These are phyloP conservation scores for Teratosphaeria pseudoeucalypti DNA, from an alignment of 2,329 filamentous ascomycete species.

Conservation along the genomic window DNA sequence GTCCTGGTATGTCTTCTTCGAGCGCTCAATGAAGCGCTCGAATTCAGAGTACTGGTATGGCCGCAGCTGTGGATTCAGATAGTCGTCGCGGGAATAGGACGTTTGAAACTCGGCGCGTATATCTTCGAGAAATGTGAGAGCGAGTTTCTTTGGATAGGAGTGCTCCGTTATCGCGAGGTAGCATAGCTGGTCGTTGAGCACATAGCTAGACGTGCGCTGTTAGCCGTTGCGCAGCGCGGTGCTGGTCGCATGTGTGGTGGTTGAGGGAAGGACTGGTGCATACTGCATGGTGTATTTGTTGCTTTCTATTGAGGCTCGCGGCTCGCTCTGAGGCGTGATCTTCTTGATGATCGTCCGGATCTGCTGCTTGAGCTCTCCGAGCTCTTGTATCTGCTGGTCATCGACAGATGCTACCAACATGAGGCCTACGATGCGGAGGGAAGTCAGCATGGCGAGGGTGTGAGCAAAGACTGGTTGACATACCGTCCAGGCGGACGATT, in stretches of 20 bases:
- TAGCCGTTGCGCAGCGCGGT: slow-evolving; percentile 6
- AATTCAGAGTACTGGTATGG: slow-evolving; percentile 98
- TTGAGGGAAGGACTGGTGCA: slow-evolving; percentile 18
- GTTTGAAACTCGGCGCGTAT: slow-evolving; percentile 82
- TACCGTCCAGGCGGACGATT: slow-evolving; percentile 87
- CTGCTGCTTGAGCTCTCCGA: slow-evolving; percentile 81
- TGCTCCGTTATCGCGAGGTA: slow-evolving; percentile 91
- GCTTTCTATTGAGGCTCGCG: slow-evolving; percentile 85
- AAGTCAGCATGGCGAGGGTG: slow-evolving; percentile 1
- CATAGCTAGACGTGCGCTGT: slow-evolving; percentile 52
- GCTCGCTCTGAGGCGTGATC: slow-evolving; percentile 77
- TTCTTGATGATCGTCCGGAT: slow-evolving; percentile 83
- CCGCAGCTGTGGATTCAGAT: slow-evolving; percentile 63
- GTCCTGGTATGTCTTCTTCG: slow-evolving; percentile 89
- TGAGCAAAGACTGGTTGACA: slow-evolving; percentile 12
- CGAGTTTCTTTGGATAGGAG: slow-evolving; percentile 93
- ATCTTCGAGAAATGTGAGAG: slow-evolving; percentile 95
- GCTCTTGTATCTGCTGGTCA: slow-evolving; percentile 67
- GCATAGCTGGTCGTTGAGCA: slow-evolving; percentile 71
- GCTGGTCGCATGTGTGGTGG: neutral
- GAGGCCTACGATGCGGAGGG: slow-evolving; percentile 52
- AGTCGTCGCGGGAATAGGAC: slow-evolving; percentile 64
- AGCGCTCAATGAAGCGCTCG: slow-evolving; percentile 90
- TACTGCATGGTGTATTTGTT: slow-evolving; percentile 79
- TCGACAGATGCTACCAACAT: slow-evolving; percentile 93